Evolutionary conservation across 164 flowering plant genomes (phyloP), one percentile per base, ranked within the genome.

Genomic region (Pachysandra terminalis): DNA sequence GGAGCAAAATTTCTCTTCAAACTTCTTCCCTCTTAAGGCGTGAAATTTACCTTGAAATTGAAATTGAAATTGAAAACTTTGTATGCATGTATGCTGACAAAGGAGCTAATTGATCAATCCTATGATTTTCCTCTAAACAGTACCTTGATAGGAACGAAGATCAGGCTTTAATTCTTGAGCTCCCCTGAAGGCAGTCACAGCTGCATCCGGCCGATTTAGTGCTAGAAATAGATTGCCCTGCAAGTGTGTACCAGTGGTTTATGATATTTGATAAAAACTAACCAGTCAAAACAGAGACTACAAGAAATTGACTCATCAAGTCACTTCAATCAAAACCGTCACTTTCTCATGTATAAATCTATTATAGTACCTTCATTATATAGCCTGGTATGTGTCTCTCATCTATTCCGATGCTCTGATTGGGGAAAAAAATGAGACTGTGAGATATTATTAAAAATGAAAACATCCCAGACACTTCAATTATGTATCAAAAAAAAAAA

Each of bases 71-170:
- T 1, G 6, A 10, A 45, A 15, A 45, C 51, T 1, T 15, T 10
- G 15, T 45, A 45, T 45, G 51, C 2, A 45, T 1, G 51, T 45
- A 45, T 10, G 51, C 51, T 45, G 51, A 1, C 10, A 10, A 45
- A 56, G 58, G 22, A 54, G 23, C 2, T 22, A 27, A 52, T 19
- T 25, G 22, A 66, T 9, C 22, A 35, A 26, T 53, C 14, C 65
- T 15, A 63, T 14, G 14, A 49, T 53, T 26, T n/a, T 22, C 60
- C 41, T 60, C 40, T 48, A 5, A 63, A 59, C 56, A 70, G 57
- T 24, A 90, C 99, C 99, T 88, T 95, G 99, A 82, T 92, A 95
- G 19, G 99, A 90, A 26, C 99, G 99, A 78, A 92, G 88, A 82
- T 95, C 99, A 71, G 97, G 86, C 71, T 93, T 88, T 78, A 95